Percentiles rank a stretch among this genome's conserved stretches.
phyloP scores from a whole-genome alignment of 768 basidiomycete species.

The Suillus subalutaceus region DNA sequence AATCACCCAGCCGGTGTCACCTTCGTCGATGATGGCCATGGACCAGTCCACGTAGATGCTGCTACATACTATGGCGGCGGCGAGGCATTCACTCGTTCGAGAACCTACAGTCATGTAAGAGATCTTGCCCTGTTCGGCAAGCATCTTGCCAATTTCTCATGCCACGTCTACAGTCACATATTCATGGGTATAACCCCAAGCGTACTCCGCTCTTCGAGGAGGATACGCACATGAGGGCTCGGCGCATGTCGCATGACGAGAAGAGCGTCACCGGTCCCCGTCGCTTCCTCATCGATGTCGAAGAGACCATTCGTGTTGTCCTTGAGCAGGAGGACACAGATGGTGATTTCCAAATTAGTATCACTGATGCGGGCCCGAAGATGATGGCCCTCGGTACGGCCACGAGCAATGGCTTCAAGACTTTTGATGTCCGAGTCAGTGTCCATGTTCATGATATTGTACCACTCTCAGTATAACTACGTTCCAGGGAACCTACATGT shows the following conservation, averaged over 20 bases:
- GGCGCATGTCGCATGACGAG: conserved; percentile 93
- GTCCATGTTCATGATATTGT: conserved; percentile 5
- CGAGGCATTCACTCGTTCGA: conserved; percentile 77
- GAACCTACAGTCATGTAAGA: conserved; percentile 87
- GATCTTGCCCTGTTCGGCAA: conserved; percentile 2
- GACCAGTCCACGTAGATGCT: conserved; percentile 65
- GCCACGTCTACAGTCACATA: conserved; percentile 54
- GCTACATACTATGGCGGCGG: conserved; percentile 81
- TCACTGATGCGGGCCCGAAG: conserved; percentile 96
- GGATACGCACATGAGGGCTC: conserved; percentile 69
- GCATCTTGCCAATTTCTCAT: conserved; percentile 23
- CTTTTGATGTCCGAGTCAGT: conserved; percentile 89
- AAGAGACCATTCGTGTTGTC: conserved; percentile 95
- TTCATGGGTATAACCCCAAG: conserved; percentile 74
- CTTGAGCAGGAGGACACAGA: conserved; percentile 99
- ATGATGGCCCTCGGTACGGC: conserved; percentile 95
- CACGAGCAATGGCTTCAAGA: conserved; percentile 97
- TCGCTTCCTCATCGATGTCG: conserved; percentile 95
- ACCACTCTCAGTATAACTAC: conserved; percentile 16
- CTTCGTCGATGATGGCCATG: conserved; percentile 65
- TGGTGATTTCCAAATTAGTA: conserved; percentile 93
- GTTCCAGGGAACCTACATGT: conserved; percentile 94
- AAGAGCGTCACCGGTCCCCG: conserved; percentile 78
- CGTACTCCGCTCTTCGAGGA: conserved; percentile 74
- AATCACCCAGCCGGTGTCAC: conserved; percentile 64